phyloP scores from a whole-genome alignment of 2,329 filamentous ascomycete species.

The Diaporthe amygdali region DNA sequence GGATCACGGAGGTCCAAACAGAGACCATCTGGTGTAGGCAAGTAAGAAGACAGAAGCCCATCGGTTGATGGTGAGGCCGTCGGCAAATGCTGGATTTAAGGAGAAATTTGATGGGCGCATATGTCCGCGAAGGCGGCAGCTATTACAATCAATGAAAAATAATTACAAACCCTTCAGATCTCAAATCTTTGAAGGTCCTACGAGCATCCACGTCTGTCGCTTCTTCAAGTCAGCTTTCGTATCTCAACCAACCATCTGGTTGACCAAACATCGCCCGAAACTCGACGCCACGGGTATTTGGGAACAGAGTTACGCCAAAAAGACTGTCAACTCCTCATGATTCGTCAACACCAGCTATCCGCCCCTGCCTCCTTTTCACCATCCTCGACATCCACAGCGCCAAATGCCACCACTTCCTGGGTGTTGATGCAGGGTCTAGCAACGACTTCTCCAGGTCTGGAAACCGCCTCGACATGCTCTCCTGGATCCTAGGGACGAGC shows the following conservation, averaged over 20 bases:
- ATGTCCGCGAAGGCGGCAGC: background rate
- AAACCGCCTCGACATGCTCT: constrained; percentile 18
- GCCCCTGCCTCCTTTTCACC: constrained; percentile 18
- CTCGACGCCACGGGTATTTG: background rate
- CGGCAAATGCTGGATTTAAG: background rate
- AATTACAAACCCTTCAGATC: constrained; percentile 2
- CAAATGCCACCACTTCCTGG: constrained; percentile 21
- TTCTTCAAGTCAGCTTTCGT: background rate
- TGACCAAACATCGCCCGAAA: background rate
- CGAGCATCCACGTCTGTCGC: background rate
- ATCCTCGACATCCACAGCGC: constrained; percentile 22
- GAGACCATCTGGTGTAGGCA: background rate
- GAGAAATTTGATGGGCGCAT: background rate
- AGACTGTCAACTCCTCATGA: background rate
- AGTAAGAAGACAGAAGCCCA: background rate
- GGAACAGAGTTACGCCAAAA: background rate
- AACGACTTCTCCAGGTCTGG: constrained; percentile 19
- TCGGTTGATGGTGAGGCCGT: background rate
- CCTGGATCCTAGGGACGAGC: constrained; percentile 20
- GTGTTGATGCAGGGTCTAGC: background rate
- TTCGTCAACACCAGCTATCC: background rate
- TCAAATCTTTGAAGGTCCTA: no score
- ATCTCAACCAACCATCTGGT: background rate
- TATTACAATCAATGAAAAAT: constrained; percentile 2
- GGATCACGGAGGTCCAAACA: background rate